A percentile compares a stretch with the other conserved stretches of the same genome.
phyloP scores from a whole-genome alignment of 495 filamentous ascomycete genomes.

The Astrocystis sublimbata region DNA sequence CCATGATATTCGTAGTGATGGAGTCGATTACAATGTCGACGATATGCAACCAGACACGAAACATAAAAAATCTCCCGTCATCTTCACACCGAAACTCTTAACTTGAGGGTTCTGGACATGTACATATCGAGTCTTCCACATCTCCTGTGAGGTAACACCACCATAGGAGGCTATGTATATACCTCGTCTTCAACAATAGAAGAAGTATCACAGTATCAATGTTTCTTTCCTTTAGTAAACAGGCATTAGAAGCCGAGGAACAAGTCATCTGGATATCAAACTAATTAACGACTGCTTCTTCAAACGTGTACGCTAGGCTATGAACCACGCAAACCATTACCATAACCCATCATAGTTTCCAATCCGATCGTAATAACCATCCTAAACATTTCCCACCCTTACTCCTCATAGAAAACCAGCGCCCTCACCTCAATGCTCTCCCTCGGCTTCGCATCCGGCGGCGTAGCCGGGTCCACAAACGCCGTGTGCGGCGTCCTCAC shows the following conservation, averaged over 20 bases:
- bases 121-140: too few species aligned
- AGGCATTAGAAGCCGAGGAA: background rate
- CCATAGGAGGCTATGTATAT: too few species aligned
- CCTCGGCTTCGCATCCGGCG: slow-evolving; percentile 57
- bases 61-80: too few species aligned
- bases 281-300: background rate
- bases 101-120: too few species aligned
- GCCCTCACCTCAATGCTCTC: slow-evolving; percentile 90
- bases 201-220: too few species aligned
- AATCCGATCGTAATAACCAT: background rate
- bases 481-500: slow-evolving; percentile 80
- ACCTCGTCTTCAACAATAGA: too few species aligned
- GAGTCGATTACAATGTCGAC: too few species aligned
- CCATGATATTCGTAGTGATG: too few species aligned
- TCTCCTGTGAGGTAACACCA: too few species aligned
- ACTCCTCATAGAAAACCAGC: slow-evolving; percentile 65
- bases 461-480: slow-evolving; percentile 72
- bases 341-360: background rate
- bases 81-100: too few species aligned
- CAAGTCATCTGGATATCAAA: background rate
- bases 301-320: background rate
- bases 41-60: too few species aligned
- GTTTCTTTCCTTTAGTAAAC: background rate
- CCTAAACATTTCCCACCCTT: background rate
- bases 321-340: background rate